A percentile compares a stretch with the other conserved stretches of the same genome.
Conservation (phyloP, 805 yeast species). For the Geotrichum ghanense region DNA sequence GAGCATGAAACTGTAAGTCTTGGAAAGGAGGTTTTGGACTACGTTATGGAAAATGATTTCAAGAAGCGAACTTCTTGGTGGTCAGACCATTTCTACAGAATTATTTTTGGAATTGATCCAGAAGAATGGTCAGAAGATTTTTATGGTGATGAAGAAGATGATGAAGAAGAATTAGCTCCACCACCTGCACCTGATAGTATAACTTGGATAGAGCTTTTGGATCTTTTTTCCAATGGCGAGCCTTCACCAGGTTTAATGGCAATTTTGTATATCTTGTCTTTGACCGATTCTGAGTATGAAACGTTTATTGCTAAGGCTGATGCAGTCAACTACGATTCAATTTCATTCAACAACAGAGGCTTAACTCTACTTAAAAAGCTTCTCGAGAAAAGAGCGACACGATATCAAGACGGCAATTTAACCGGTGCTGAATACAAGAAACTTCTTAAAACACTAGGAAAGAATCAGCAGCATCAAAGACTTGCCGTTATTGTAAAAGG, state of each 20-base stretch:
- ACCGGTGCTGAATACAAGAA: conserved; percentile 16
- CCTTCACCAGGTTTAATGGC: conserved; percentile 11
- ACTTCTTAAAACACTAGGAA: conserved; percentile 5
- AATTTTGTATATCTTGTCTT: conserved; percentile 10
- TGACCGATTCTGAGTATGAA: conserved; percentile 11
- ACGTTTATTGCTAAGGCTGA: conserved; percentile 11
- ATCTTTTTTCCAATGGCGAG: conserved; percentile 10
- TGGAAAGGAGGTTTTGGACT: conserved; percentile 36
- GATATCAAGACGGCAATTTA: conserved; percentile 16
- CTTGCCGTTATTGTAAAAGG: conserved; percentile 18
- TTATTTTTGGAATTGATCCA: conserved; percentile 18
- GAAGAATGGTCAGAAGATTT: conserved; percentile 13
- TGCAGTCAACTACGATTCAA: conserved; percentile 8
- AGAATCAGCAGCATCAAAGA: conserved; percentile 6
- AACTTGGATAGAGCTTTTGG: conserved; percentile 14
- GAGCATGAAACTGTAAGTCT: conserved; percentile 46
- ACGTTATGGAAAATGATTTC: conserved; percentile 23
- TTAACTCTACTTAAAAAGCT: conserved; percentile 8
- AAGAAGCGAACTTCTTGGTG: conserved; percentile 32
- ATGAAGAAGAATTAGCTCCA: conserved; percentile 3
- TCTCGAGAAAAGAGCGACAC: conserved; percentile 9
- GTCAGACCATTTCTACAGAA: conserved; percentile 34
- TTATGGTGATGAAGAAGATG: conserved; percentile 9
- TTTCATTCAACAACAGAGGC: conserved; percentile 7
- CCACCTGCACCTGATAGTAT: conserved; percentile 9